Evolutionary conservation across 1,139 yeast species (phyloP), one percentile per base, ranked within the genome.

Genomic region (Magnusiomyces suaveolens): DNA sequence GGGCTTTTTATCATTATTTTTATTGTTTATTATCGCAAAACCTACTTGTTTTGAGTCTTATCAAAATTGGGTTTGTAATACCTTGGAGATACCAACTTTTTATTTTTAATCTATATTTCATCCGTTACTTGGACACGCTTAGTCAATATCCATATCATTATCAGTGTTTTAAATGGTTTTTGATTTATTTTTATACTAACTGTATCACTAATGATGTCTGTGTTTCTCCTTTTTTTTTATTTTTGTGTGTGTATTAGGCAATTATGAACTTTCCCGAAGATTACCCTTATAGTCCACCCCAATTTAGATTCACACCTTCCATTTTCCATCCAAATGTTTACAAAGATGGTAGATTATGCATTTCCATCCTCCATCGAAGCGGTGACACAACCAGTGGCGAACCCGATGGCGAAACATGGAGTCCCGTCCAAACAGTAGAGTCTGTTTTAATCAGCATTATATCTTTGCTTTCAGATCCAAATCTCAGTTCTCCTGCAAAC

Each of bases 381-480:
- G 96, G 96, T 25, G 95, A 87, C 66, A 86, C 87, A 38, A 84
- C 92, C 53, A 79, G 87, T 47, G 96, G 88, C 62, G 96, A 89
- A 68, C 95, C 90, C 3, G 96, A 88, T 64, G 83, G 84, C 57
- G 97, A 71, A 61, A 70, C 74, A 25, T 90, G 97, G 97, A 82
- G 92, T 47, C 97, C 97, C 0, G 97, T 95, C 2, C 97, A 90
- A 72, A 84, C 95, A 16, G 97, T 88, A 10, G 97, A 90, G 70
- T 78, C 87, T 46, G 96, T 90, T 12, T 78, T 90, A 64, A 85
- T 90, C 58, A 86, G 95, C 50, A 90, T 90, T 63, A 87, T 90
- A 43, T 87, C 96, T 3, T 77, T 90, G 56, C 78, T 90, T 64
- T 95, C 89, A 65, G 97, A 90, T 70, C 97, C 97, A 54, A 90